Base-by-base conservation (phyloP, 2,329 filamentous ascomycete species). In the Pleoardoris graminearum region DNA sequence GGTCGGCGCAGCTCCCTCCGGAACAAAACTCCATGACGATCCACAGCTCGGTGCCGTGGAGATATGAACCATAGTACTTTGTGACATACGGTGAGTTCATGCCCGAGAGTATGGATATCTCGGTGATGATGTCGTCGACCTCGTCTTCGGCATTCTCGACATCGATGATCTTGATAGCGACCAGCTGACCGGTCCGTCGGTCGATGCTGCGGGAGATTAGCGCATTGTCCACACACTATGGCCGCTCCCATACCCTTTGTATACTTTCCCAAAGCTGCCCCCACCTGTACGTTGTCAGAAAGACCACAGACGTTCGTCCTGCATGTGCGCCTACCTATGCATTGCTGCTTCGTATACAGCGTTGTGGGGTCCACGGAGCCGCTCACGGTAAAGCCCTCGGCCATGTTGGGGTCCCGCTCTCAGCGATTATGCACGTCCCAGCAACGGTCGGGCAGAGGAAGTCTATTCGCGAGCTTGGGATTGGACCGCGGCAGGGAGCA, bases 1-100 rank as follows among this genome's bases (percentile, higher is more conserved):
- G 79, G 71, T 97, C 94, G 42, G 90, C 91, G 70, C 94, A 97
- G 76, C 93, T 97, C 4, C 94, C 94, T 19, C 94, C 94, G 1
- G 93, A 92, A 75, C 94, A 99, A 69, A 94, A 99, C 75, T 99
- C 94, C 94, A 99, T 99, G 73, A 97, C 91, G 65, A 99, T 99
- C 94, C 94, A 99, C 66, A 99, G 78, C 77, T 97, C 90, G 2
- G 92, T 94, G 21, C 93, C 94, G 69, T 96, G 96, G 63, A 96
- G 85, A 70, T 94, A 97, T 51, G 93, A 97, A 61, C 94, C 94
- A 77, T 96, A 91, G 79, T 99, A 99, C 75, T 95, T 94, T 33
- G 94, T 99, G 57, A 97, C 93, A 70, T 95, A 96, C 16, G 91
- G 91, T 16, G 93, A 97, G 76, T 95, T 90, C 61, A 99, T 85